Base-by-base conservation (phyloP, 208 protist species). In the Leishmania aethiopica region DNA sequence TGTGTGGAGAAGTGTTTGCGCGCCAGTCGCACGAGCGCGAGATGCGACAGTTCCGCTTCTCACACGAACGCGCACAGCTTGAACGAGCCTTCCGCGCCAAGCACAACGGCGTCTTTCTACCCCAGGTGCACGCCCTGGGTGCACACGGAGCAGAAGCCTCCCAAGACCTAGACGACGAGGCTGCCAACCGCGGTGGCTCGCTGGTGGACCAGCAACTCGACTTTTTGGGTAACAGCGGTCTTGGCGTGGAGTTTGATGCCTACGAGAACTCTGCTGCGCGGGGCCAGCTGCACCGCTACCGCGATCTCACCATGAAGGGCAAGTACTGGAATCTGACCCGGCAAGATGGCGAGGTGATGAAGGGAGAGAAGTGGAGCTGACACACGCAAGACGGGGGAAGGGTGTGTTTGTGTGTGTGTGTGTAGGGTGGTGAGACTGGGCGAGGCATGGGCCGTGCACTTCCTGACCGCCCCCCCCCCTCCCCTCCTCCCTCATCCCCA, bases 301-400 rank as follows among this genome's bases (percentile, higher is more conserved):
- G 95, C 28, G 95, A 98, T 79, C 87, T 95, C 37, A 96, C 93
- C n/a, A 95, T 96, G 91, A 94, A 94, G 64, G 93, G 95, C 55
- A 89, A 87, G 78, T 95, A 94, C 85, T 96, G 92, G 90, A 90
- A 89, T 40, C 81, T 96, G 15, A 94, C 93, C 1, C 83, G 92
- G 17, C 40, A 89, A 28, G 75, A 88, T 40, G 91, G 90, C 7
- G 90, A 94, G 72, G 62, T 83, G 75, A 70, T 95, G 19, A 78
- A 73, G 5, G 88, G 85, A 22, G 91, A 93, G 49, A 88, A 87
- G 77, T 89, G 86, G 83, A 86, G 78, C 47, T 89, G 69, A 84
- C 47, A 40, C 25, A 51, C 8, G 32, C 25, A 37, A 71, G 15
- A 73, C 45, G 69, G 15, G 15, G 3, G 37, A 45, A 13, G 66